phyloP scores from a whole-genome alignment of 805 yeast species.

The Monosporozyma aerobia region DNA sequence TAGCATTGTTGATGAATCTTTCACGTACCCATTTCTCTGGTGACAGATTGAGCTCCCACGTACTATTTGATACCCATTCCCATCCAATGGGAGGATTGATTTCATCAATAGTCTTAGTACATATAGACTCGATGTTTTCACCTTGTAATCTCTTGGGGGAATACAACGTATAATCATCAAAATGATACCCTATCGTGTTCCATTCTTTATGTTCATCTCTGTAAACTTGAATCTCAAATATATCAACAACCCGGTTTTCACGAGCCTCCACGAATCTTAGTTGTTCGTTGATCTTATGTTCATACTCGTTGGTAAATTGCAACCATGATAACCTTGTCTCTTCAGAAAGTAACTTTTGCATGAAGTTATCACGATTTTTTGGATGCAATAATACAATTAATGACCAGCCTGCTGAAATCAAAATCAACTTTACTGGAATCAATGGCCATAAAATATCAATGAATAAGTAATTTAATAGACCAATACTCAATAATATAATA shows the following conservation, averaged over 20 bases:
- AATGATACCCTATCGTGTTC: constrained; percentile 52
- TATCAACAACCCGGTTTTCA: constrained; percentile 46
- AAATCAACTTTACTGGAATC: constrained; percentile 32
- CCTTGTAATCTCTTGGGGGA: constrained; percentile 32
- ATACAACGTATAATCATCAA: constrained; percentile 45
- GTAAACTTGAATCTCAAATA: constrained; percentile 57
- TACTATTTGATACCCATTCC: constrained; percentile 38
- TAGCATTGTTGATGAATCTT: constrained; percentile 45
- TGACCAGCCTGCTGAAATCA: constrained; percentile 43
- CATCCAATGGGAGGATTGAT: constrained; percentile 54
- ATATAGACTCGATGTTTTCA: constrained; percentile 11
- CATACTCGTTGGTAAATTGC: constrained; percentile 41
- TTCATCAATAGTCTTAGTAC: constrained; percentile 21
- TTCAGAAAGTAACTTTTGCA: constrained; percentile 47
- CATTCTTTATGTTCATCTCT: constrained; percentile 45
- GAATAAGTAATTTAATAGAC: constrained; percentile 25
- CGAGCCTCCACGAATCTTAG: constrained; percentile 34
- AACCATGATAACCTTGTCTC: constrained; percentile 49
- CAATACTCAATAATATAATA: constrained; percentile 30
- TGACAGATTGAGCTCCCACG: constrained; percentile 61
- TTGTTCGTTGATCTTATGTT: constrained; percentile 33
- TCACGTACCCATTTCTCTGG: constrained; percentile 56
- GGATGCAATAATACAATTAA: constrained; percentile 44
- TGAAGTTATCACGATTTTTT: constrained; percentile 35
- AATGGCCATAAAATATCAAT: constrained; percentile 21